Conservation (phyloP, 176 grass and related monocot species). For the Zizania latifolia region DNA sequence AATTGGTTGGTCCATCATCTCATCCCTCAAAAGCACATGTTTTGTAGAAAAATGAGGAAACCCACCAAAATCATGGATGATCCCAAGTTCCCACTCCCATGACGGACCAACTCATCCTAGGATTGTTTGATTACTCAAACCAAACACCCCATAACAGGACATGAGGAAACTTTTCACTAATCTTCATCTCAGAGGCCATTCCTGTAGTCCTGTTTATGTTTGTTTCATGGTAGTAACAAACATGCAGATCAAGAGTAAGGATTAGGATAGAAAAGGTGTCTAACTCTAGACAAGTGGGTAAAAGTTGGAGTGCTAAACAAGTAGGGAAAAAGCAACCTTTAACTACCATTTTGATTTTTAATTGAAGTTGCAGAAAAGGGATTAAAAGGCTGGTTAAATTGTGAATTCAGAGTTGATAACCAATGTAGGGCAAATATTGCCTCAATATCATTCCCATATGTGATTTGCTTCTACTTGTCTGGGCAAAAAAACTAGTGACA, state of each 20-base stretch:
- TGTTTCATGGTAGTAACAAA: background rate
- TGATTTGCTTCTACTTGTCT: background rate
- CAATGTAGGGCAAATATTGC: background rate
- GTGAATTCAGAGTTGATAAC: background rate
- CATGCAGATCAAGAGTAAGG: background rate
- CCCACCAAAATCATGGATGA: background rate
- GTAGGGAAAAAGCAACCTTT: too few relatives aligned
- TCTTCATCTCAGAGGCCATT: background rate
- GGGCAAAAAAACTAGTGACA: background rate
- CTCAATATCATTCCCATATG: background rate
- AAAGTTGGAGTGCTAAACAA: background rate
- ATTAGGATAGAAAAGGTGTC: background rate
- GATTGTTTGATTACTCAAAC: background rate
- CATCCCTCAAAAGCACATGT: background rate
- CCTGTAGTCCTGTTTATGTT: background rate
- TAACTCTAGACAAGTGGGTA: background rate
- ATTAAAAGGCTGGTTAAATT: slow-evolving; percentile 5
- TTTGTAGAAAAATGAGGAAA: background rate
- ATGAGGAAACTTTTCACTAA: background rate
- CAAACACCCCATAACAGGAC: background rate
- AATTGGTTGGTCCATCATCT: background rate
- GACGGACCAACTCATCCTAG: background rate
- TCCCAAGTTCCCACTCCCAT: too few relatives aligned
- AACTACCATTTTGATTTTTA: background rate
- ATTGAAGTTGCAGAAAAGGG: background rate